Evolutionary conservation across 441 rosid species (phyloP), one percentile per base, ranked within the genome.

Genomic region (Croton setiger): DNA sequence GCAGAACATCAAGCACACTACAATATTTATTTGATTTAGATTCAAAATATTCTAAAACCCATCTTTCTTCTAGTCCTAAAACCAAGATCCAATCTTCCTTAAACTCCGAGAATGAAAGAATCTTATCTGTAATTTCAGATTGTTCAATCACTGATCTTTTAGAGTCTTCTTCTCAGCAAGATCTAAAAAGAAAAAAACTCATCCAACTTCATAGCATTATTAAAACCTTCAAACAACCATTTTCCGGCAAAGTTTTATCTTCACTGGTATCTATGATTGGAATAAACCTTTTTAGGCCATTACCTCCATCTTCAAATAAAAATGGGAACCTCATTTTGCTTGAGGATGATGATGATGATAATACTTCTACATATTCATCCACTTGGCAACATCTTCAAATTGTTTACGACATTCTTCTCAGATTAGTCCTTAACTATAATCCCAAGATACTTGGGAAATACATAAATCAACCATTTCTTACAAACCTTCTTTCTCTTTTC

Each of bases 351-450:
- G 90, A 85, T 5, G 87, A 85, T 66, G 90, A 83, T 7, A 35
- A 64, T 5, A 51, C 59, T 37, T 75, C 81, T 0, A 31, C 60
- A 33, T 74, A 79, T 54, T 62, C 73, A 2, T 81, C 85, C 1
- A 8, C 57, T 4, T 86, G 93, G 88, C 79, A 81, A 5, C 88
- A 86, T 69, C 79, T 86, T 54, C 90, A 80, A n/a, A 62, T 80
- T 3, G 75, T 81, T 37, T 86, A 83, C 27, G 83, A 86, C 56
- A 66, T 86, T 48, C 83, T 84, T 49, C 82, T 74, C 15, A 72
- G 79, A 48, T 78, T 86, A 35, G 76, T 86, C 18, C 51, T 73
- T 10, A 65, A 49, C 66, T 1, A 43, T 5, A 86, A 83, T 55
- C 84, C 90, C 52, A 80, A 73, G 72, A 14, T 45, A 9, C 88